A percentile compares a stretch with the other conserved stretches of the same genome.
Conservation (phyloP, 768 basidiomycete genomes). For the Leucocoprinus sp. region DNA sequence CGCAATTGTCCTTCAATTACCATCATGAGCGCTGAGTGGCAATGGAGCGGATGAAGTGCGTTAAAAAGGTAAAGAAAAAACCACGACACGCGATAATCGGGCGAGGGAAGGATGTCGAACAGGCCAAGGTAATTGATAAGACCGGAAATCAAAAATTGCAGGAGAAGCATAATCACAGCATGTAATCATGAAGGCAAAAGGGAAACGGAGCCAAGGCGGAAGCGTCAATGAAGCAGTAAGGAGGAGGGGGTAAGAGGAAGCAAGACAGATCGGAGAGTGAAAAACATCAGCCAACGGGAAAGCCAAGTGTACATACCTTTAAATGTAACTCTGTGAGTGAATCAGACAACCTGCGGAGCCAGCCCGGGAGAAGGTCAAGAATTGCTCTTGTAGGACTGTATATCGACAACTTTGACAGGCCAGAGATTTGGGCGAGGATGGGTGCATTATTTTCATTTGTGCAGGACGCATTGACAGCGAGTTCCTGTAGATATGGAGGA, state of each 20-base stretch:
- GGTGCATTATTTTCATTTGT: constrained; percentile 21
- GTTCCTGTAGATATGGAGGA: constrained; percentile 13
- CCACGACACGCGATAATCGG: too few relatives aligned
- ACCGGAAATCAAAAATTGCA: too few relatives aligned
- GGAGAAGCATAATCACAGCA: background rate
- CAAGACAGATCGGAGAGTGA: background rate
- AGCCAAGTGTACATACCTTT: constrained; percentile 23
- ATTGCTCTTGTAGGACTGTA: constrained; percentile 31
- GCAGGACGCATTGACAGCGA: constrained; percentile 27
- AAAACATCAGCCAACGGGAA: background rate
- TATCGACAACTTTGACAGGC: constrained; percentile 22
- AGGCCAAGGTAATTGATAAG: background rate
- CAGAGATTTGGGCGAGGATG: constrained; percentile 17
- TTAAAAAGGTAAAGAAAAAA: background rate
- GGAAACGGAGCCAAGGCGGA: background rate
- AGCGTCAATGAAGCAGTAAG: too few relatives aligned
- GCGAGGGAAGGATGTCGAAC: background rate
- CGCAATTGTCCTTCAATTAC: constrained; percentile 42
- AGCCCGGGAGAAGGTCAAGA: constrained; percentile 34
- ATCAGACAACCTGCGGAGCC: constrained; percentile 30
- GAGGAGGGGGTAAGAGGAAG: background rate
- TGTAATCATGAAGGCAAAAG: background rate
- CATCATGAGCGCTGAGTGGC: background rate
- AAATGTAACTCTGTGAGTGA: constrained; percentile 33
- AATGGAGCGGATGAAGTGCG: background rate